Evolutionary conservation across 2,329 filamentous ascomycete genomes (phyloP).

Genomic region (Colletotrichum trifolii): DNA sequence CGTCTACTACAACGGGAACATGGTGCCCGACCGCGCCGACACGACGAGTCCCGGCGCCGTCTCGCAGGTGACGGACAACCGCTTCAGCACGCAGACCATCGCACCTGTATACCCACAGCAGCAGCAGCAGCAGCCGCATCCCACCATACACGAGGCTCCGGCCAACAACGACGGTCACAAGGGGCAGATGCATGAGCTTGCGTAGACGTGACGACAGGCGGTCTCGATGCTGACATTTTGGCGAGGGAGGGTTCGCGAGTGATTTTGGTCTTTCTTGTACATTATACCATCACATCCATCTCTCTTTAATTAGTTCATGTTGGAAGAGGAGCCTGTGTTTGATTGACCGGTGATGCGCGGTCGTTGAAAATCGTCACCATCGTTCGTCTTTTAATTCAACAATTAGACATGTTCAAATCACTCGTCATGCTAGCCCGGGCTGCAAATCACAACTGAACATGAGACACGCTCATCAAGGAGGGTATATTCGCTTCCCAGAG

Average conservation of each 20-base stretch:
- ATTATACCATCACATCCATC: neutral
- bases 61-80: conserved; percentile 25
- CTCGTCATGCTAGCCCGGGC: too few relatives aligned
- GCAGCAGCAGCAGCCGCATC: conserved; percentile 39
- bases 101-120: conserved; percentile 39
- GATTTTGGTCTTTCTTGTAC: neutral
- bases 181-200: conserved; percentile 55
- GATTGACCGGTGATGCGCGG: too few relatives aligned
- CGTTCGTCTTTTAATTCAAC: too few relatives aligned
- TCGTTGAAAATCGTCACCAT: too few relatives aligned
- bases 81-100: conserved; percentile 28
- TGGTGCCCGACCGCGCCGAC: conserved; percentile 34
- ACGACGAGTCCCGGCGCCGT: conserved; percentile 34
- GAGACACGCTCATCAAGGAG: neutral
- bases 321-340: too few relatives aligned
- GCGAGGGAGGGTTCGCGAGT: neutral
- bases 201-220: conserved; percentile 31
- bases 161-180: conserved; percentile 49
- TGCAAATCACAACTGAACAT: too few relatives aligned
- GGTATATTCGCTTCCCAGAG: conserved; percentile 16
- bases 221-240: neutral
- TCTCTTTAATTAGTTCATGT: too few relatives aligned
- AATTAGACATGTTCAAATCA: too few relatives aligned
- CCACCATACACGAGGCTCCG: conserved; percentile 52
- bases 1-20: conserved; percentile 36